A percentile compares a stretch with the other conserved stretches of the same genome.
Conservation (phyloP, 2,329 filamentous ascomycete genomes). For the Dothistroma septosporum region DNA sequence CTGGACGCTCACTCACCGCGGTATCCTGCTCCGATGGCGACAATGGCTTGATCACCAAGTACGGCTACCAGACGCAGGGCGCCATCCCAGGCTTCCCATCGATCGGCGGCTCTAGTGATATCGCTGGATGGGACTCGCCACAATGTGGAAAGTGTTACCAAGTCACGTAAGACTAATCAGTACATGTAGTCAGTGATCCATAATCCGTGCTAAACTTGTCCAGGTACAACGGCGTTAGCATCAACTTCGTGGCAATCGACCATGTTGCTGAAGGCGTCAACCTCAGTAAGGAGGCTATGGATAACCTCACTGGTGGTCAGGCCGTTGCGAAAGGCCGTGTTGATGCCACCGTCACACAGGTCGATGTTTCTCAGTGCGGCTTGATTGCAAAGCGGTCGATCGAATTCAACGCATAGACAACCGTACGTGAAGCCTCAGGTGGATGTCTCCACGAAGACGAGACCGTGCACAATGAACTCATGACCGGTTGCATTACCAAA, state of each 20-base stretch:
- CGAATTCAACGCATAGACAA: conserved; percentile 24
- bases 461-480: neutral
- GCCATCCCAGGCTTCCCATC: conserved; percentile 45
- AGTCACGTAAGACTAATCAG: conserved; percentile 29
- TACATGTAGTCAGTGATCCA: neutral
- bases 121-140: conserved; percentile 45
- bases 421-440: neutral
- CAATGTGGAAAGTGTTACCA: conserved; percentile 53
- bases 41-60: conserved; percentile 62
- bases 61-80: conserved; percentile 48
- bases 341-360: conserved; percentile 39
- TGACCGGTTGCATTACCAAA: neutral
- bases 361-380: conserved; percentile 37
- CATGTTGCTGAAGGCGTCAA: conserved; percentile 47
- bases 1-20: conserved; percentile 49
- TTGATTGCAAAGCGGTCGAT: conserved; percentile 27
- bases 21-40: conserved; percentile 65
- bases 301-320: conserved; percentile 46
- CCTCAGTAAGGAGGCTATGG: conserved; percentile 47
- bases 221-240: conserved; percentile 44
- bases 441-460: neutral
- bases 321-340: conserved; percentile 40
- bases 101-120: conserved; percentile 48
- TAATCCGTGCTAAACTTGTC: neutral
- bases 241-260: conserved; percentile 51